These are phyloP conservation scores for Pseudogymnoascus sp. DNA, from an alignment of 2,329 filamentous ascomycete genomes.

Conservation along the genomic window DNA sequence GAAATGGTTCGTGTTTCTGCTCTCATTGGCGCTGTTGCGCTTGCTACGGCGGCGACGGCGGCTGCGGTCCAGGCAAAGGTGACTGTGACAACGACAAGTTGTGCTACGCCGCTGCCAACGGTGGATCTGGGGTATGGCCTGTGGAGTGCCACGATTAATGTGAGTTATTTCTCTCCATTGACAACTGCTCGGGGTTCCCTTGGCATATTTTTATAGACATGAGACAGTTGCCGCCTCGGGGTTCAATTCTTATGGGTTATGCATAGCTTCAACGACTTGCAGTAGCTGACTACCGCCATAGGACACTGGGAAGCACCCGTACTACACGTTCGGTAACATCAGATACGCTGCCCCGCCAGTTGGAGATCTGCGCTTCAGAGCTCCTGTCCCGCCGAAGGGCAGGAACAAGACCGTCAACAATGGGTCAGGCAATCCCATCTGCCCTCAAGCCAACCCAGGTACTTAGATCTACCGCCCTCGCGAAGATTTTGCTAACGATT, in stretches of 20 bases:
- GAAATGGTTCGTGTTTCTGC: conserved; percentile 2
- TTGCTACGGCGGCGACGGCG: not conserved
- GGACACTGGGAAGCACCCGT: conserved; percentile 24
- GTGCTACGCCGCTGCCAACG: conserved; percentile 15
- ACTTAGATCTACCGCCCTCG: not conserved
- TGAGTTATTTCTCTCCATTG: conserved; percentile 13
- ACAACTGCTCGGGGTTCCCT: not conserved
- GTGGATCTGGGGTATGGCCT: conserved; percentile 28
- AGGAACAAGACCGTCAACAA: conserved; percentile 27
- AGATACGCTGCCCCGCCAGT: conserved; percentile 38
- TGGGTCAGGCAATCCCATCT: conserved; percentile 27
- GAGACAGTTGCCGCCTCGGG: not conserved
- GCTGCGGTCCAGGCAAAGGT: not conserved
- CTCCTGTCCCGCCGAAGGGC: conserved; percentile 29
- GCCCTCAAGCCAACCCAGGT: conserved; percentile 30
- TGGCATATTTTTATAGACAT: not conserved
- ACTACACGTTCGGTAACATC: conserved; percentile 37
- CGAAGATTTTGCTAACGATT: not conserved
- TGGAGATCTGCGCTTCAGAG: conserved; percentile 37
- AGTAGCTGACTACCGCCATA: conserved; percentile 9
- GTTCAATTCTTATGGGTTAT: not conserved
- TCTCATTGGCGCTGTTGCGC: conserved; percentile 1
- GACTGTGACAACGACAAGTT: not conserved
- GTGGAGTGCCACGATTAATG: conserved; percentile 25
- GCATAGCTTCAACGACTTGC: not conserved